Evolutionary conservation across 192 early-diverging fungal genomes (phyloP).

Genomic region (Rhizophagus prolifer): DNA sequence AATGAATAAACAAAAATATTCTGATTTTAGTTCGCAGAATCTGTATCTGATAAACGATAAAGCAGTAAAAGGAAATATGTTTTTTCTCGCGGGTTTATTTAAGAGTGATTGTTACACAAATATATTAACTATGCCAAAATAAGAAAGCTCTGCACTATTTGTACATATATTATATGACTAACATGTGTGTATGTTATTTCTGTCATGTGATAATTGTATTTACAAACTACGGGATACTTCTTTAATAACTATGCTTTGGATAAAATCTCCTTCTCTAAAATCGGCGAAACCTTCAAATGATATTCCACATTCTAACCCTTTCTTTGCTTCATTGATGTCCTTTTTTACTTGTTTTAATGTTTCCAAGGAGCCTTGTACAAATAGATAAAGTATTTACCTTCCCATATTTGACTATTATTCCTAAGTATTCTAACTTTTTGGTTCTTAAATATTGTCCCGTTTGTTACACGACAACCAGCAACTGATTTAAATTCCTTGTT

Average conservation of each 20-base stretch:
- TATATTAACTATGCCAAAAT: no score
- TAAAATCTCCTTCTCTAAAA: constrained; percentile 78
- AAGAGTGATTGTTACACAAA: no score
- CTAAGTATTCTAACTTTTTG: constrained; percentile 68
- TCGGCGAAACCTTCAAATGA: constrained; percentile 81
- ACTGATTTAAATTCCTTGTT: constrained; percentile 66
- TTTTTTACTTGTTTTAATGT: constrained; percentile 87
- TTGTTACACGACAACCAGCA: constrained; percentile 82
- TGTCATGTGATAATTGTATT: background rate
- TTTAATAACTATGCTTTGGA: constrained; percentile 66
- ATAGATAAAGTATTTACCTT: constrained; percentile 49
- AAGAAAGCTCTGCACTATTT: no score
- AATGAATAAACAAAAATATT: background rate
- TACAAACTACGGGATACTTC: constrained; percentile 55
- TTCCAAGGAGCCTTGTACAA: constrained; percentile 55
- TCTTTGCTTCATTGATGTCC: constrained; percentile 83
- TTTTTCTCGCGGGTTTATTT: no score
- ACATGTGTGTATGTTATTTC: no score
- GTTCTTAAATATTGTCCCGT: constrained; percentile 66
- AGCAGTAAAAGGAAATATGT: no score
- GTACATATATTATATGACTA: no score
- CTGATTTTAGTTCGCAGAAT: no score
- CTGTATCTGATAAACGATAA: no score
- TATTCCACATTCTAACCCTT: constrained; percentile 96
- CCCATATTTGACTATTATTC: constrained; percentile 65